Base-by-base conservation (phyloP, 805 yeast species). In the Saccharomycopsis selenospora region DNA sequence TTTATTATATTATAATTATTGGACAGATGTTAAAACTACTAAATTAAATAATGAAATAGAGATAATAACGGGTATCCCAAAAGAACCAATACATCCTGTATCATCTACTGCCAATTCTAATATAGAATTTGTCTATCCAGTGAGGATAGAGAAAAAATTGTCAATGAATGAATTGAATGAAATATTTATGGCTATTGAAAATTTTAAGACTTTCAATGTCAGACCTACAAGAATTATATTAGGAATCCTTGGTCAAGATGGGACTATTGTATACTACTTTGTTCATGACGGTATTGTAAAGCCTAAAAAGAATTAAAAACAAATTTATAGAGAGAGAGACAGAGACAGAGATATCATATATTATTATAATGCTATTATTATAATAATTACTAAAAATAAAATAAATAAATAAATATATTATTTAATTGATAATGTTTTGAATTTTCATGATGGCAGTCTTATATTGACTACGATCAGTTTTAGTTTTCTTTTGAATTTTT, bases 201-300 rank as follows among this genome's bases (percentile, higher is more conserved):
- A 27, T n/a, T 33, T n/a, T 1, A 51, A 51, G 1, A 3, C 11
- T 17, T 7, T 29, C n/a, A n/a, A n/a, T n/a, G n/a, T 3, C 4
- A 58, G 76, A 24, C 76, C 79, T 0, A 63, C 62, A 40, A 64
- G 79, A 49, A 53, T 84, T 2, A 65, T 80, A 0, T 53, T 79
- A 26, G 89, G 77, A 0, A 66, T 83, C 5, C 71, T 76, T 2
- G 79, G 76, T 55, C 73, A 73, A 48, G 93, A 84, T 59, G 82
- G 87, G 2, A 80, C 89, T 0, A 70, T 81, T 17, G 82, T 82
- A n/a, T 84, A 79, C 56, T 83, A 84, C 61, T 75, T 76, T 59
- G 69, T 80, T 14, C 77, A 81, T 60, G 79, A 77, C 56, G 90
- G 90, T 3, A 63, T 82, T 7, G 77, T 71, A 28, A 77, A 77